Base-by-base conservation (phyloP, 352 stramenopile genomes). In the Phytophthora multivora region DNA sequence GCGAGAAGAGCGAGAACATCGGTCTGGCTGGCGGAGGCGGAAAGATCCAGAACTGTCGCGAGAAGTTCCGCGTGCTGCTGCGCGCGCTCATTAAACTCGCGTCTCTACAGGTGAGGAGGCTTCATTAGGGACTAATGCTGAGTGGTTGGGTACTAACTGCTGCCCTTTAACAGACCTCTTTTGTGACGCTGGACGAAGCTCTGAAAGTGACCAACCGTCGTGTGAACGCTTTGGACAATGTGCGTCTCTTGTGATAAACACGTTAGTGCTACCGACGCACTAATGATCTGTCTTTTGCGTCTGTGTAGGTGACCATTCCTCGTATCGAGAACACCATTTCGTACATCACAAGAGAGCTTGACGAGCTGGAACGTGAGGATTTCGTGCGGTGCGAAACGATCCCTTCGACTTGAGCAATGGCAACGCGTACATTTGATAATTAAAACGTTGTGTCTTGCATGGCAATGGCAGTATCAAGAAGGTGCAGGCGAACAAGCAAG, bases 141-240 rank as follows among this genome's bases (percentile, higher is more conserved):
- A 35, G 7, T 15, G 16, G 39, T n/a, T n/a, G 9, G 11, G 15
- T 36, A 12, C 90, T 88, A 63, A 53, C 25, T 83, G 16, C 9
- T 59, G 6, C 26, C 11, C 88, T 75, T n/a, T 63, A 91, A 59
- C 81, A 99, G 88, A 99, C 98, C 35, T 98, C 94, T 53, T 99
- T 99, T 71, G 83, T 99, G 30, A 99, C 98, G 25, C 88, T 99
- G 51, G 98, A 99, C 73, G 98, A 99, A 78, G 97, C 98, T 12
- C 69, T 98, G 40, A 98, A 98, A 78, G 90, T 99, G 40, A 99
- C 97, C 18, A 99, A 99, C 80, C 93, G 98, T 59, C 95, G 98
- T 77, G 97, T 99, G 43, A 99, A 99, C 78, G 98, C 98, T 15
- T 84, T 99, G 73, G 98, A 99, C 68, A 99, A 99, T 71, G 83